These are phyloP conservation scores for Boletus huronensis DNA, from an alignment of 768 basidiomycete species.

Conservation along the genomic window DNA sequence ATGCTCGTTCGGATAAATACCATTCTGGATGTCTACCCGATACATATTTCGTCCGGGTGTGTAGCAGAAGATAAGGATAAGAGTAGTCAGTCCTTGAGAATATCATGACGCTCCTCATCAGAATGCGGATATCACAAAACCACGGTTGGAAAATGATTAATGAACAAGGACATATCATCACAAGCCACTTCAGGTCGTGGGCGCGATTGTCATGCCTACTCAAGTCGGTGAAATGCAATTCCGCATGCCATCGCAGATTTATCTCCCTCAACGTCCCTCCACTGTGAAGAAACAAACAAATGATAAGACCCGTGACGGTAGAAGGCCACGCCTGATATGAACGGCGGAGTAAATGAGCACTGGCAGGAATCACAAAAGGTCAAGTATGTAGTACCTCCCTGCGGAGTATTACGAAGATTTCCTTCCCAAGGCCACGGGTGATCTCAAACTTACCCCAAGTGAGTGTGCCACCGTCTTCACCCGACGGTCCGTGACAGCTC, in stretches of 20 bases:
- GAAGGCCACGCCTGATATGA: not conserved
- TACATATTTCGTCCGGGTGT: not conserved
- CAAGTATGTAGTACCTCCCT: slow-evolving; percentile 40
- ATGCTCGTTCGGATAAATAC: no score
- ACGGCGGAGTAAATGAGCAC: not conserved
- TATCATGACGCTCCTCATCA: not conserved
- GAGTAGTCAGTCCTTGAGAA: not conserved
- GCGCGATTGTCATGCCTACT: not conserved
- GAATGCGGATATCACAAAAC: not conserved
- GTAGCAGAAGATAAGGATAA: not conserved
- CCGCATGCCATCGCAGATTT: not conserved
- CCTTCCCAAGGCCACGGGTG: slow-evolving; percentile 53
- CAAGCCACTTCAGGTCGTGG: not conserved
- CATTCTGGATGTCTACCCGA: no score
- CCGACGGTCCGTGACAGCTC: no score
- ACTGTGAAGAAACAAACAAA: not conserved
- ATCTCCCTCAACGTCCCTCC: not conserved
- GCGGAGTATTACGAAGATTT: slow-evolving; percentile 50
- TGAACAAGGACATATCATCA: not conserved
- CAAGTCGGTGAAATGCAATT: not conserved
- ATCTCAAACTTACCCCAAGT: slow-evolving; percentile 57
- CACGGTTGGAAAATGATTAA: not conserved
- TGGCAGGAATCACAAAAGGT: not conserved
- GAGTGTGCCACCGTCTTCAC: slow-evolving; percentile 18
- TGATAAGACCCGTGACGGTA: not conserved